phyloP scores from a whole-genome alignment of 208 protist genomes.

The Naegleria fowleri region DNA sequence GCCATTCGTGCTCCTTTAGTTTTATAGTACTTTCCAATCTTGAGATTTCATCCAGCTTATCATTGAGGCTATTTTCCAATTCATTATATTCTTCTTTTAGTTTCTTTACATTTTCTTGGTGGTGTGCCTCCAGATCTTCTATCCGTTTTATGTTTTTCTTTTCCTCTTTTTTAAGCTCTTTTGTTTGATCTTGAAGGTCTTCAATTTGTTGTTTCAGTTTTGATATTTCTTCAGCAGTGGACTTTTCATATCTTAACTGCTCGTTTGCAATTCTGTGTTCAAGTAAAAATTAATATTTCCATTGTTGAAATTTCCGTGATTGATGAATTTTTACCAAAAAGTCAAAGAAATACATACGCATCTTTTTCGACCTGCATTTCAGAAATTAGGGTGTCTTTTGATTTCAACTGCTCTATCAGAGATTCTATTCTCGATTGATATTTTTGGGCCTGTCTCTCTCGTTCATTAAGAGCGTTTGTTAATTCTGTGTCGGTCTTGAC shows the following conservation, averaged over 20 bases:
- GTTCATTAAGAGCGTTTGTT: not conserved
- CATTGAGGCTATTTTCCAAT: not conserved
- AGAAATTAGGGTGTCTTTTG: not conserved
- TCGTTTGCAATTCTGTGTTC: not conserved
- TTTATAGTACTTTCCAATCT: not conserved
- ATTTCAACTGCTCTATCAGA: slow-evolving; percentile 16
- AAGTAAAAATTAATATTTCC: not conserved
- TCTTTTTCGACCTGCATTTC: not conserved
- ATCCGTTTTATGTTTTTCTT: not conserved
- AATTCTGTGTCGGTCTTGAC: not conserved
- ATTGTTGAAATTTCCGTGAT: too few species aligned
- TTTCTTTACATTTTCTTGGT: not conserved
- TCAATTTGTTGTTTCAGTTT: not conserved
- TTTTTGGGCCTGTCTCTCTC: not conserved
- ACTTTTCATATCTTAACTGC: not conserved
- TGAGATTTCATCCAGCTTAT: not conserved
- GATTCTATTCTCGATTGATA: not conserved
- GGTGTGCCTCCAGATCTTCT: not conserved
- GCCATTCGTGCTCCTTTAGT: not conserved
- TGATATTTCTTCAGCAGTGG: not conserved
- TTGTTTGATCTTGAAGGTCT: not conserved
- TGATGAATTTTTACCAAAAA: too few species aligned
- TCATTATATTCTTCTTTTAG: not conserved
- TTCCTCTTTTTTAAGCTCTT: not conserved
- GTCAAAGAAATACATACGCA: not conserved